Evolutionary conservation across 192 early-diverging fungal species (phyloP).

Genomic region (Gryganskiella cystojenkinii): DNA sequence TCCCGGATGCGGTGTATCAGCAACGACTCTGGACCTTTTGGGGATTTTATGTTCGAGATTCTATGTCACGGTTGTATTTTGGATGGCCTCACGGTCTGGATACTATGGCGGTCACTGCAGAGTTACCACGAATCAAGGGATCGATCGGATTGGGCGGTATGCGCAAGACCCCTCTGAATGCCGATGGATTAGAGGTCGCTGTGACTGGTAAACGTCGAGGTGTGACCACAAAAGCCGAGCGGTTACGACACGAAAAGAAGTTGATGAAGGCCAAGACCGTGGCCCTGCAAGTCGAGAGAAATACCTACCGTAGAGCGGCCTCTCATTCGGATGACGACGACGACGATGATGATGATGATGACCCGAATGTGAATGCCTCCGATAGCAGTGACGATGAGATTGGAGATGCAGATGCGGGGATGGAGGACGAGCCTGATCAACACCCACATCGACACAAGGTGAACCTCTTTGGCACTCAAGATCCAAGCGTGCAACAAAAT

Average conservation of each 20-base stretch:
- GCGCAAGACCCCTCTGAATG: conserved; percentile 6
- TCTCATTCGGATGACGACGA: conserved; percentile 17
- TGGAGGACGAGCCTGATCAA: background rate
- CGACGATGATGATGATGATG: conserved; percentile 24
- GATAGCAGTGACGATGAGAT: conserved; percentile 21
- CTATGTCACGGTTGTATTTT: conserved; percentile 37
- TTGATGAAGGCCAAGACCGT: conserved; percentile 14
- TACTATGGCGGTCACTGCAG: conserved; percentile 10
- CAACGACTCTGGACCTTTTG: conserved; percentile 45
- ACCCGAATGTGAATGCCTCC: conserved; percentile 1
- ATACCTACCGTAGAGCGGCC: conserved; percentile 11
- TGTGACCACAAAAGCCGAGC: background rate
- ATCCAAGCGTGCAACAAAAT: background rate
- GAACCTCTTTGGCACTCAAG: background rate
- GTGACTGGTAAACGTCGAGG: conserved; percentile 41
- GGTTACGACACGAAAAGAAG: conserved; percentile 16
- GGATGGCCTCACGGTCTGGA: conserved; percentile 47
- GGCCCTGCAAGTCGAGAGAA: background rate
- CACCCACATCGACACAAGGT: background rate
- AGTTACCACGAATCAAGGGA: conserved; percentile 39
- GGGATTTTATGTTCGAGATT: conserved; percentile 31
- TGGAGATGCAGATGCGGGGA: conserved; percentile 17
- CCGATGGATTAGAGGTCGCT: background rate
- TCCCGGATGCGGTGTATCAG: conserved; percentile 45
- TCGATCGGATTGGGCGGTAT: conserved; percentile 30